Percentiles rank a stretch among this genome's conserved stretches.
Conservation (phyloP, 208 protist genomes). For the Acanthamoeba healyi region DNA sequence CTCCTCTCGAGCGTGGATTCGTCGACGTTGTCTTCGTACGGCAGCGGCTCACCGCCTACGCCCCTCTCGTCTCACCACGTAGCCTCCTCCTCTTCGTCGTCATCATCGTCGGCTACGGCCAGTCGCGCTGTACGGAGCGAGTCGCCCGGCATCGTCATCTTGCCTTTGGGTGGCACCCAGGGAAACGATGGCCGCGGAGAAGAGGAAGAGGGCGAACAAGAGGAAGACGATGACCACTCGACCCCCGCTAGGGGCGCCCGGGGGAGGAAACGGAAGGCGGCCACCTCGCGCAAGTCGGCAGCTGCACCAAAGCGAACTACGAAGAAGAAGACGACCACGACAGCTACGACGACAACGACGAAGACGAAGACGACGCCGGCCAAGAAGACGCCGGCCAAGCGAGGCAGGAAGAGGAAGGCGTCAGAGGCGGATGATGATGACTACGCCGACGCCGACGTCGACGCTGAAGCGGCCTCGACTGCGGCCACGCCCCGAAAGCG, state of each 20-base stretch:
- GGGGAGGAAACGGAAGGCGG: background rate
- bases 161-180: too few species aligned
- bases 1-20: background rate
- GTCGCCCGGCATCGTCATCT: too few species aligned
- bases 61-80: too few species aligned
- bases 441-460: too few species aligned
- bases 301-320: background rate
- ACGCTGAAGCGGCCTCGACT: background rate
- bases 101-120: background rate
- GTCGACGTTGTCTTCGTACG: background rate
- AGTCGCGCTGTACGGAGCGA: too few species aligned
- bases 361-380: background rate
- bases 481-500: background rate
- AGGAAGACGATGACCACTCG: background rate
- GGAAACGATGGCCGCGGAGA: background rate
- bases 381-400: too few species aligned
- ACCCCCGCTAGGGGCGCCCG: too few species aligned
- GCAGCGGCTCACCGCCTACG: background rate
- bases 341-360: too few species aligned
- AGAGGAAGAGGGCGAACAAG: background rate
- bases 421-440: background rate
- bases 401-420: too few species aligned
- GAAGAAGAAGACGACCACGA: background rate
- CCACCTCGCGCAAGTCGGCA: background rate
- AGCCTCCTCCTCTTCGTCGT: too few species aligned